phyloP scores from a whole-genome alignment of 331 rosid species.

The Pyrus hybrid region DNA sequence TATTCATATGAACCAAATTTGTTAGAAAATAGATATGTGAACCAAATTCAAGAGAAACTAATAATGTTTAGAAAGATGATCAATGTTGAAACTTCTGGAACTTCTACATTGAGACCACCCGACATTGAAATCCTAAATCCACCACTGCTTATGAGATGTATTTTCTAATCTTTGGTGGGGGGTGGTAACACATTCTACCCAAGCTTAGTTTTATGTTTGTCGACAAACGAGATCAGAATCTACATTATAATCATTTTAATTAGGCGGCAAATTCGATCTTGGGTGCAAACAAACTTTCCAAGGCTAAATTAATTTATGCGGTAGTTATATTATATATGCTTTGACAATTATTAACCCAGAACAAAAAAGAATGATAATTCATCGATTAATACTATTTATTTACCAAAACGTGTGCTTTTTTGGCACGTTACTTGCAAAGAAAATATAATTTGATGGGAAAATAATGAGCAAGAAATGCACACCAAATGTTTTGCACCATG shows the following conservation, averaged over 20 bases:
- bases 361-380: background rate
- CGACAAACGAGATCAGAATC: background rate
- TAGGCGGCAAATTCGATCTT: no score
- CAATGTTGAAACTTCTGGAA: no score
- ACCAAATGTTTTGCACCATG: background rate
- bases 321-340: background rate
- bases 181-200: no score
- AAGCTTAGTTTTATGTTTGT: background rate
- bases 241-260: no score
- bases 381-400: background rate
- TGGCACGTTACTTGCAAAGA: background rate
- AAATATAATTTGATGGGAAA: background rate
- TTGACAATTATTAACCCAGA: background rate
- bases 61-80: no score
- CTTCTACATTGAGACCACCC: no score
- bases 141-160: no score
- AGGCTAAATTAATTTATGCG: background rate
- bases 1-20: no score
- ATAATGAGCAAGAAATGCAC: background rate
- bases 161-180: no score
- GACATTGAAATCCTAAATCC: no score
- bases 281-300: background rate
- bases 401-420: background rate
- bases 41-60: no score
- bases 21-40: no score